Conservation (phyloP, 768 basidiomycete species). For the Boletus fagicola region DNA sequence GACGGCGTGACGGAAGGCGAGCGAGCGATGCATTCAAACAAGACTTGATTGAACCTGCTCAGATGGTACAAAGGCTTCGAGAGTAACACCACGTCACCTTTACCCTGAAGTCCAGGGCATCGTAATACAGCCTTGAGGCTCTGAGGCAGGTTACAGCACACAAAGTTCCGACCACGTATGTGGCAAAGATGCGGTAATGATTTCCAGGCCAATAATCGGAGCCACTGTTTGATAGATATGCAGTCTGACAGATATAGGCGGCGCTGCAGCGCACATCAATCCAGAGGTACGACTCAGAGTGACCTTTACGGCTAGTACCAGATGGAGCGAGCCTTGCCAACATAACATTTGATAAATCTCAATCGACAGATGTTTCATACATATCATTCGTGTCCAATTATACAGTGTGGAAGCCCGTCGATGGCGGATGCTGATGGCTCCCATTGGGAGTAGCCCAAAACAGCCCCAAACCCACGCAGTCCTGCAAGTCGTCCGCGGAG, state of each 20-base stretch:
- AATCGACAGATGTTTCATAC: constrained; percentile 21
- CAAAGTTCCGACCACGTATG: constrained; percentile 14
- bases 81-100: constrained; percentile 15
- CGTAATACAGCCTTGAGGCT: constrained; percentile 12
- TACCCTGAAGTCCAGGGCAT: constrained; percentile 13
- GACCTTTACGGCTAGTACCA: constrained; percentile 14
- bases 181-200: constrained; percentile 26
- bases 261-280: constrained; percentile 16
- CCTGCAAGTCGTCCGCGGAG: constrained; percentile 27
- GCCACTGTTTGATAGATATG: constrained; percentile 9
- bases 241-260: constrained; percentile 12
- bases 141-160: constrained; percentile 20
- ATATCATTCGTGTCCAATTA: constrained; percentile 17
- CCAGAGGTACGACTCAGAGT: constrained; percentile 7
- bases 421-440: constrained; percentile 20
- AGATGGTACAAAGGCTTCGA: constrained; percentile 5
- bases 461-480: constrained; percentile 16
- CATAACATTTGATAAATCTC: constrained; percentile 15
- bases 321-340: constrained; percentile 8
- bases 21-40: constrained; percentile 8
- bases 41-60: constrained; percentile 12
- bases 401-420: constrained; percentile 24
- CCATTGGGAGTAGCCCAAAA: constrained; percentile 12
- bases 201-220: constrained; percentile 1
- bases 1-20: constrained; percentile 3